phyloP scores from a whole-genome alignment of 106 monocot species.

The Dactylorhiza incarnata region DNA sequence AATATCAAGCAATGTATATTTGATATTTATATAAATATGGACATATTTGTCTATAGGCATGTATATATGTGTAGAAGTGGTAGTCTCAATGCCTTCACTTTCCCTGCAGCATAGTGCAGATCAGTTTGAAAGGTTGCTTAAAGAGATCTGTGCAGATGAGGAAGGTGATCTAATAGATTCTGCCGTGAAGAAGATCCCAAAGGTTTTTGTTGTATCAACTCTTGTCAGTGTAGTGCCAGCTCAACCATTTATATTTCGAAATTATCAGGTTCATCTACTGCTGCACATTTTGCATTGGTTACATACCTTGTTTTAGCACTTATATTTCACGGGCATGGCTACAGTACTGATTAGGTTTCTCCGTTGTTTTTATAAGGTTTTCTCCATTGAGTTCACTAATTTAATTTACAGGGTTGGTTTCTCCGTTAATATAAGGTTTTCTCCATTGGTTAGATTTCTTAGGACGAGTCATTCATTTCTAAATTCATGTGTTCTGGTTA shows the following conservation, averaged over 20 bases:
- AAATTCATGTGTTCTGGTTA: too few relatives aligned
- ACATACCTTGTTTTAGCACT: background rate
- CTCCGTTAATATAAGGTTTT: too few relatives aligned
- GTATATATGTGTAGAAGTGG: too few relatives aligned
- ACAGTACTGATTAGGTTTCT: background rate
- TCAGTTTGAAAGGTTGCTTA: conserved; percentile 82
- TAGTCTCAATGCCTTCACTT: background rate
- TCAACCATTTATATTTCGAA: conserved; percentile 96
- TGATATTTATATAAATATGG: too few relatives aligned
- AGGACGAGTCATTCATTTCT: too few relatives aligned
- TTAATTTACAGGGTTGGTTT: too few relatives aligned
- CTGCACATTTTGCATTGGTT: background rate
- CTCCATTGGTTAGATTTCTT: too few relatives aligned
- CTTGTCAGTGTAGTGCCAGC: conserved; percentile 85
- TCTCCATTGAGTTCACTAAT: background rate
- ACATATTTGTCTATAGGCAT: too few relatives aligned
- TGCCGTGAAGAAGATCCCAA: conserved; percentile 81
- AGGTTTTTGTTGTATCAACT: conserved; percentile 97
- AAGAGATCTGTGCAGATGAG: conserved; percentile 98
- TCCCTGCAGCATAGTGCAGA: conserved; percentile 98
- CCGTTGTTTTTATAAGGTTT: too few relatives aligned
- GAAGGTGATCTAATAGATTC: conserved; percentile 98
- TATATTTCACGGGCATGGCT: background rate
- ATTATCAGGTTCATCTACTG: conserved; percentile 77
- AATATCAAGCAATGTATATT: background rate